Conservation (phyloP, 1,284 basidiomycete genomes). For the Apiotrichum sp. region DNA sequence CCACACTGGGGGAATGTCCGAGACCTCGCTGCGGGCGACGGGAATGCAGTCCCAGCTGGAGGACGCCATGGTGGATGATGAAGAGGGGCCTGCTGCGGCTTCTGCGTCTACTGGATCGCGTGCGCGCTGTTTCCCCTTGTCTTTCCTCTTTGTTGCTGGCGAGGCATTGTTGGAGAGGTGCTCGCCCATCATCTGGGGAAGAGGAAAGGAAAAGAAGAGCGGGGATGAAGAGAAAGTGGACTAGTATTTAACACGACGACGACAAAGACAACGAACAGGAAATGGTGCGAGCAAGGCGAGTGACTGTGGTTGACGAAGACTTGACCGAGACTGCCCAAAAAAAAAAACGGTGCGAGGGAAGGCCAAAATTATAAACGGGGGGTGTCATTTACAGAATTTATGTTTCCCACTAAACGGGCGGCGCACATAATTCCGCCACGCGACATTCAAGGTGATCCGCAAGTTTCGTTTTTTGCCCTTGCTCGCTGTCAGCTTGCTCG, state of each 20-base stretch:
- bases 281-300: no score
- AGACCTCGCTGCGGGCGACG: slow-evolving; percentile 64
- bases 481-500: no score
- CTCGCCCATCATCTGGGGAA: slow-evolving; percentile 11
- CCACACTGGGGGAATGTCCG: slow-evolving; percentile 64
- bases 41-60: slow-evolving; percentile 36
- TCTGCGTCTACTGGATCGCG: slow-evolving; percentile 1
- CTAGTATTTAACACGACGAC: not conserved
- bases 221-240: not conserved
- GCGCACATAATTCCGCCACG: no score
- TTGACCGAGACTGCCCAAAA: not conserved
- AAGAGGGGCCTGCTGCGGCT: no score
- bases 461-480: no score
- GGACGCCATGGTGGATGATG: no score
- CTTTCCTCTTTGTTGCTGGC: slow-evolving; percentile 1
- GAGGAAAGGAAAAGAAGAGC: slow-evolving; percentile 8
- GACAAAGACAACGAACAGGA: no score
- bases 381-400: no score
- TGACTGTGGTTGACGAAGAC: not conserved
- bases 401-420: no score
- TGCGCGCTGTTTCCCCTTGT: slow-evolving; percentile 27
- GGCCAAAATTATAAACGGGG: no score
- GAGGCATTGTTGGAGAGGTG: slow-evolving; percentile 5
- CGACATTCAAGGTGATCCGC: no score
- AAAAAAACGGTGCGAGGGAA: no score